These are phyloP conservation scores for Cyanophora paradoxa DNA, from an alignment of 78 protist species.

Conservation along the genomic window DNA sequence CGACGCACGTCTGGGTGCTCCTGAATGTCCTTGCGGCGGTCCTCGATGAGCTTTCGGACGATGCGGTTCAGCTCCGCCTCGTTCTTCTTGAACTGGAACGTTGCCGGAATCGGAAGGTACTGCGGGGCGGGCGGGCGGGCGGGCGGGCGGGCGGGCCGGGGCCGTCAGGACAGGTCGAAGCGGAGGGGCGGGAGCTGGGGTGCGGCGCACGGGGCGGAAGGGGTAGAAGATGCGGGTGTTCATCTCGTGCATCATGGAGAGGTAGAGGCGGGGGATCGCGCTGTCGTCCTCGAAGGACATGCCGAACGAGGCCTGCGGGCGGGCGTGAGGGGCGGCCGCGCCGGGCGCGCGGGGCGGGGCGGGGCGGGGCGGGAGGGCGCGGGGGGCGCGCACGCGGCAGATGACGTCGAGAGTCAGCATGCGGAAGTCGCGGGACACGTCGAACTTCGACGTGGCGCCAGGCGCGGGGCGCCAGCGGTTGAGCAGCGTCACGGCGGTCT, in stretches of 20 bases:
- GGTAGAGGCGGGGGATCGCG: slow-evolving; percentile 16
- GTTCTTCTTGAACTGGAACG: background rate
- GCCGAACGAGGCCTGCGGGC: too few species aligned
- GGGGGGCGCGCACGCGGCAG: background rate
- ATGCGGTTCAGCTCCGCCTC: background rate
- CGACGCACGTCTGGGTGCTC: too few species aligned
- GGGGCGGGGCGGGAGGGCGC: background rate
- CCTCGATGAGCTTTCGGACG: slow-evolving; percentile 1
- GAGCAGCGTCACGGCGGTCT: too few species aligned
- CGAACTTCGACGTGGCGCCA: background rate
- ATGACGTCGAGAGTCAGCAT: slow-evolving; percentile 21
- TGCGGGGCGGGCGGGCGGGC: too few species aligned
- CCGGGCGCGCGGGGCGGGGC: too few species aligned
- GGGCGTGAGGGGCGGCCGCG: too few species aligned
- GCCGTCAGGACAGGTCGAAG: too few species aligned
- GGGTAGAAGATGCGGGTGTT: slow-evolving; percentile 20
- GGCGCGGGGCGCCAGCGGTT: background rate
- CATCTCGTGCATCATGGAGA: slow-evolving; percentile 13
- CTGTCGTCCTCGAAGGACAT: background rate
- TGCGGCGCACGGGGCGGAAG: slow-evolving; percentile 3
- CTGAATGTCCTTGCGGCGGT: too few species aligned
- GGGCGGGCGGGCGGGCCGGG: too few species aligned
- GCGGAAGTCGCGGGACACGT: slow-evolving; percentile 16
- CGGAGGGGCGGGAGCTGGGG: slow-evolving; percentile 2
- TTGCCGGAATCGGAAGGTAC: too few species aligned